Evolutionary conservation across 352 stramenopile genomes (phyloP), one percentile per base, ranked within the genome.

Genomic region (Thraustochytrium aureum): DNA sequence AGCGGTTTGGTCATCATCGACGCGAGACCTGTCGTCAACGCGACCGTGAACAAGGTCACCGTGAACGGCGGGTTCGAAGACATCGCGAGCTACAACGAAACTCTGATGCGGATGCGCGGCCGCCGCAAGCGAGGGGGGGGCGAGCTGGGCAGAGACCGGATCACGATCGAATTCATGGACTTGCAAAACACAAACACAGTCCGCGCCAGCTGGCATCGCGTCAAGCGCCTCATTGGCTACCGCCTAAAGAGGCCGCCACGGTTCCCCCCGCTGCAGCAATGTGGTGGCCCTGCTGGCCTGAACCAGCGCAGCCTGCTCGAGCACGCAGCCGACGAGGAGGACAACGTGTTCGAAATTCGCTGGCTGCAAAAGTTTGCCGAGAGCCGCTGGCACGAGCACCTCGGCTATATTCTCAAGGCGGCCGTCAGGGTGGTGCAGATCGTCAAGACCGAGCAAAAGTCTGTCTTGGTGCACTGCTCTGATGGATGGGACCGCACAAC

Each of bases 401-500:
- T 69, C 42, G n/a, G 42, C 14, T 56, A 67, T 26, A 82, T 83
- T 26, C 10, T 83, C 30, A 17, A n/a, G 12, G 75, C 75, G 17
- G 22, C 62, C 17, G 32, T 38, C 26, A 22, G 72, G 5, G 41
- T 83, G 17, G 66, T 82, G 0, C 54, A 54, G 12, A 39, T 83
- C 35, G 41, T 83, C 32, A 76, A 83, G 42, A 47, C 39, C 10
- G 26, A 47, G 37, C 35, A 32, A 6, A 82, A 72, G 37, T 83
- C 54, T 33, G 75, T 83, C 20, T 50, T 83, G 22, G 72, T 83
- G 45, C 75, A 83, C 42, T 84, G 79, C 79, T 83, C 92, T 73
- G 95, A 99, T 83, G 97, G 97, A 17, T 99, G 97, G 97, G 97
- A 99, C 87, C 91, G 97, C n/a, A 99, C 97, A 2, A 90, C 94